phyloP scores from a whole-genome alignment of 1,284 basidiomycete species.

The Boletus subluridellus region DNA sequence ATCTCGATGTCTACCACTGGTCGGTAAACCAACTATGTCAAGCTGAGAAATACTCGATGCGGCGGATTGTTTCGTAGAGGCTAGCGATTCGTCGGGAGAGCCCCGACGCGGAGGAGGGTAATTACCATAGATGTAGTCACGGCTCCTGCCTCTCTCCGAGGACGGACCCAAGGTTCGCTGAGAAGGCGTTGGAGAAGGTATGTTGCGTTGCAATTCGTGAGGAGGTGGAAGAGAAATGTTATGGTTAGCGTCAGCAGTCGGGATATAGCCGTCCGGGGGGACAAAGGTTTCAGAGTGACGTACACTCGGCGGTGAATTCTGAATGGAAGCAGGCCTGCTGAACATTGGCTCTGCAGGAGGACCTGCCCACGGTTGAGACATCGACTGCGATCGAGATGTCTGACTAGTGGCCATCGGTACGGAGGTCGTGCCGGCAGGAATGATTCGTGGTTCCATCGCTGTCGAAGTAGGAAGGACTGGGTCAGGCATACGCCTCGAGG shows the following conservation, averaged over 20 bases:
- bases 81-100: conserved; percentile 31
- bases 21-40: conserved; percentile 38
- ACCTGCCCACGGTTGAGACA: conserved; percentile 22
- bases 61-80: conserved; percentile 31
- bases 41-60: conserved; percentile 41
- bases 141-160: conserved; percentile 22
- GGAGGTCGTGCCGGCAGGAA: conserved; percentile 7
- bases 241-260: conserved; percentile 20
- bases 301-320: conserved; percentile 17
- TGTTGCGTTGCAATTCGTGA: conserved; percentile 25
- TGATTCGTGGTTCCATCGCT: conserved; percentile 11
- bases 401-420: conserved; percentile 14
- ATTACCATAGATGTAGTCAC: conserved; percentile 27
- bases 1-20: conserved; percentile 23
- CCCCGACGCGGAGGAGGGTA: conserved; percentile 20
- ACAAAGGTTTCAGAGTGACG: conserved; percentile 16
- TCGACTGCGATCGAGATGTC: conserved; percentile 17
- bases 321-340: conserved; percentile 19
- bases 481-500: conserved; percentile 13
- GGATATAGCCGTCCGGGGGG: conserved; percentile 31
- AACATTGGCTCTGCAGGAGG: conserved; percentile 12
- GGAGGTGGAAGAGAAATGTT: conserved; percentile 32
- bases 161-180: conserved; percentile 19
- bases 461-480: conserved; percentile 11
- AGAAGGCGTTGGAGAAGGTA: conserved; percentile 33